Base-by-base conservation (phyloP, 2,329 filamentous ascomycete genomes). In the Aspergillus sp. region DNA sequence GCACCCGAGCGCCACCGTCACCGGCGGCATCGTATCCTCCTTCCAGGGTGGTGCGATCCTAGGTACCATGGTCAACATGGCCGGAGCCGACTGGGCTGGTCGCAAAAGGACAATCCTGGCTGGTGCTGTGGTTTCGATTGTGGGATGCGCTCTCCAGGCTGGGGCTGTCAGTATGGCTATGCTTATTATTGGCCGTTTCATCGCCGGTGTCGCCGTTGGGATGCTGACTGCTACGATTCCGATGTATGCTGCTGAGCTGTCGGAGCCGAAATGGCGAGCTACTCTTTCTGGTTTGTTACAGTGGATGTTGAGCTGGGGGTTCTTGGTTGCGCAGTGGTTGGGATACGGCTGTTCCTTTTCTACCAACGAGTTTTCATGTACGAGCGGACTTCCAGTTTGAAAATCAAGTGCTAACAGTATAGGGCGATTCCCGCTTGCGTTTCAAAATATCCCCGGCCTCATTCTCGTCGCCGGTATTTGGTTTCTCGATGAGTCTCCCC, bases 121-220 rank as follows among this genome's bases (percentile, higher is more conserved):
- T 20, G 75, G 74, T 11, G 68, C 70, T 12, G 11, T 74, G 11
- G 57, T 74, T 7, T 70, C 72, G 7, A 58, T 68, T n/a, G 46
- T 76, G 3, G 75, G 73, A 7, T 69, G 68, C 12, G 69, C 69
- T 30, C 57, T 76, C 15, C 73, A 76, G 56, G 70, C 70, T 8
- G 73, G 70, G 20, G 67, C 73, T 3, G 59, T 67, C 13, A 68
- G 66, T 52, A 67, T 76, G 61, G 55, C 56, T 34, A 66, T 81
- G 75, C 66, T 83, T 11, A 79, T 82, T 39, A 67, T 75, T n/a
- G 80, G 80, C 6, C 77, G 81, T 54, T 77, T 80, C 60, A 77
- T 82, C 59, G 80, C 79, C 11, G 81, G 81, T 4, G 54, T 80
- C 12, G 80, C 79, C 1, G 73, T 82, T n/a, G 80, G 80, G 3